Evolutionary conservation across 176 grass and related monocot genomes (phyloP).

Genomic region (Cenchrus purpureus): DNA sequence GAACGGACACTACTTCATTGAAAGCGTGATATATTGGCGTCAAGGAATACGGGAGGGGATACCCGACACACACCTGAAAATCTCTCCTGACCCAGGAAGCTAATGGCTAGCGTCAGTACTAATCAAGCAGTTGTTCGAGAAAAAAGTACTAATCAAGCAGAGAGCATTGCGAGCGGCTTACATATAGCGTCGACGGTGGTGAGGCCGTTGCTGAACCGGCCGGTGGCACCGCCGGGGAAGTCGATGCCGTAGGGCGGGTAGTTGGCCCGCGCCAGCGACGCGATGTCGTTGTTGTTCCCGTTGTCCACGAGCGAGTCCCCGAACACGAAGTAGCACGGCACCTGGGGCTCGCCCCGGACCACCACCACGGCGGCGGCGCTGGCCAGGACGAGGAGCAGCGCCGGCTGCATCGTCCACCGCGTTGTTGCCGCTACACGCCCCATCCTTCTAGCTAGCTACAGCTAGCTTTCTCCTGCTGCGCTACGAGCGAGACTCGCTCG

Average conservation of each 20-base stretch:
- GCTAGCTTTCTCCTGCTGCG: background rate
- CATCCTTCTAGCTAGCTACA: background rate
- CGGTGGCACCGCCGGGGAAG: slow-evolving; percentile 66
- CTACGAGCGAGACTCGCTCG: background rate
- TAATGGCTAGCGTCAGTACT: background rate
- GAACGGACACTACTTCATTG: slow-evolving; percentile 2
- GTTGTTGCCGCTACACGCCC: background rate
- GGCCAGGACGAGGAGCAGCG: slow-evolving; percentile 29
- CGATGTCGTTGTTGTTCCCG: slow-evolving; percentile 91
- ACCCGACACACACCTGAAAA: background rate
- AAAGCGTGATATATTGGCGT: slow-evolving; percentile 7
- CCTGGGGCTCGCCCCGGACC: slow-evolving; percentile 43
- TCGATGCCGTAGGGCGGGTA: slow-evolving; percentile 91
- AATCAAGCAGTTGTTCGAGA: no score
- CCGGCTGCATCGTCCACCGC: background rate
- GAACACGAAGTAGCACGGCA: slow-evolving; percentile 90
- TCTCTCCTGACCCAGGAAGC: background rate
- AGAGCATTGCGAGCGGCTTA: background rate
- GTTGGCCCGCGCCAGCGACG: slow-evolving; percentile 84
- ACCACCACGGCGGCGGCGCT: background rate
- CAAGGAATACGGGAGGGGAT: background rate
- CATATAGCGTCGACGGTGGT: slow-evolving; percentile 82
- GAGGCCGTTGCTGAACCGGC: slow-evolving; percentile 85
- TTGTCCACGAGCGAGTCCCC: slow-evolving; percentile 93
- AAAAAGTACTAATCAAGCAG: background rate